A percentile compares a stretch with the other conserved stretches of the same genome.
These are phyloP conservation scores for Blastomyces parvus DNA, from an alignment of 2,329 filamentous ascomycete species.

Conservation along the genomic window DNA sequence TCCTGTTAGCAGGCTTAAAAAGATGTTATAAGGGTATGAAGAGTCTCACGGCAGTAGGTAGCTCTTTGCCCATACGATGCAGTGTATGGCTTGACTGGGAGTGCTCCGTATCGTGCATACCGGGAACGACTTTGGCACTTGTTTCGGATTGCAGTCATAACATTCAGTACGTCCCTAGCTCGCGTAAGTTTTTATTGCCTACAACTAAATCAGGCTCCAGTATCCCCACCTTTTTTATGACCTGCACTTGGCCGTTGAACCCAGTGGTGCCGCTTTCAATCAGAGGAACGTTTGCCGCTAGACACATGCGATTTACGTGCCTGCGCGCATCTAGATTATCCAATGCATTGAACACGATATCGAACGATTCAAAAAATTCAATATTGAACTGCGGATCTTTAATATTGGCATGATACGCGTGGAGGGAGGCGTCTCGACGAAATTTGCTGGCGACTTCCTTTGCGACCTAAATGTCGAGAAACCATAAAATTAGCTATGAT, in stretches of 20 bases:
- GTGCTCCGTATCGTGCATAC: conserved; percentile 97
- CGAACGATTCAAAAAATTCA: conserved; percentile 76
- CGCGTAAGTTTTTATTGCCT: conserved; percentile 10
- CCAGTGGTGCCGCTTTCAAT: conserved; percentile 96
- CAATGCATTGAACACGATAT: conserved; percentile 88
- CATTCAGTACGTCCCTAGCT: conserved; percentile 69
- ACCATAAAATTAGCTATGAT: conserved; percentile 14
- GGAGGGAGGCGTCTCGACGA: conserved; percentile 77
- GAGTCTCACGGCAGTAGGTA: conserved; percentile 67
- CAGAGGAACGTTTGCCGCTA: conserved; percentile 79
- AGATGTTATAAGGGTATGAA: not conserved
- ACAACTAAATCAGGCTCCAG: not conserved
- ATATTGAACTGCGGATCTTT: conserved; percentile 81
- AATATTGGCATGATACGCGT: conserved; percentile 89
- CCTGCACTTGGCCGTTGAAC: conserved; percentile 95
- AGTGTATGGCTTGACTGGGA: conserved; percentile 92
- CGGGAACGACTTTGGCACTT: conserved; percentile 82
- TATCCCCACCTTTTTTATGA: conserved; percentile 66
- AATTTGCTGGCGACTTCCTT: conserved; percentile 86
- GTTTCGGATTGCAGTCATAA: conserved; percentile 89
- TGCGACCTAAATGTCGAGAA: conserved; percentile 54
- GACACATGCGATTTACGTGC: conserved; percentile 95
- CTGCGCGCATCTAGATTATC: conserved; percentile 90
- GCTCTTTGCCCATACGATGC: conserved; percentile 97
- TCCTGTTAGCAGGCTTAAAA: conserved; percentile 20